phyloP scores from a whole-genome alignment of 495 filamentous ascomycete genomes.

The Penicillium antarcticum region DNA sequence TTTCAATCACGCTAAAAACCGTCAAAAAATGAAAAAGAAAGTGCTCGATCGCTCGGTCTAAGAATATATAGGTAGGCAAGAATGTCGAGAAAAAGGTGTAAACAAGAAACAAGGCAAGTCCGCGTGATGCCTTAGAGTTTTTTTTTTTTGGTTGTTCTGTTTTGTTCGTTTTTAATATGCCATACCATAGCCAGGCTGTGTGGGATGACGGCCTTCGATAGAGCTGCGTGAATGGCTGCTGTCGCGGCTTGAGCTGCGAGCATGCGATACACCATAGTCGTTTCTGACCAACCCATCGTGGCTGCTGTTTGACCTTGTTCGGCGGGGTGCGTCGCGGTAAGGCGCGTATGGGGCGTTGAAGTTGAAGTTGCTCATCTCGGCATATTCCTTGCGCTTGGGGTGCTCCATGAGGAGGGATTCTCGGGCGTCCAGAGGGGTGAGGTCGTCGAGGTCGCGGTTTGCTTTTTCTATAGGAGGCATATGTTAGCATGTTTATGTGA shows the following conservation, averaged over 20 bases:
- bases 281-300: conserved; percentile 39
- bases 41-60: neutral
- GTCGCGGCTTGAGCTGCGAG: conserved; percentile 36
- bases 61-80: conserved; percentile 8
- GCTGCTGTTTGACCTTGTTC: conserved; percentile 33
- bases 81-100: conserved; percentile 5
- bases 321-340: conserved; percentile 38
- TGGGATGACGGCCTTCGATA: conserved; percentile 35
- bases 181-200: conserved; percentile 39
- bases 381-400: conserved; percentile 34
- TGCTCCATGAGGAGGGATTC: conserved; percentile 79
- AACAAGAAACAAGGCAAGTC: conserved; percentile 1
- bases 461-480: conserved; percentile 60
- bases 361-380: conserved; percentile 50
- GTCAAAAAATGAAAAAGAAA: conserved; percentile 7
- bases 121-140: conserved; percentile 1
- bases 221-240: conserved; percentile 29
- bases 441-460: conserved; percentile 76
- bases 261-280: conserved; percentile 35
- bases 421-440: conserved; percentile 86
- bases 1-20: conserved; percentile 11
- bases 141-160: neutral
- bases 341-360: conserved; percentile 41
- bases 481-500: conserved; percentile 20
- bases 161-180: conserved; percentile 25